These are phyloP conservation scores for Lojkania enalia DNA, from an alignment of 2,329 filamentous ascomycete species.

Conservation along the genomic window DNA sequence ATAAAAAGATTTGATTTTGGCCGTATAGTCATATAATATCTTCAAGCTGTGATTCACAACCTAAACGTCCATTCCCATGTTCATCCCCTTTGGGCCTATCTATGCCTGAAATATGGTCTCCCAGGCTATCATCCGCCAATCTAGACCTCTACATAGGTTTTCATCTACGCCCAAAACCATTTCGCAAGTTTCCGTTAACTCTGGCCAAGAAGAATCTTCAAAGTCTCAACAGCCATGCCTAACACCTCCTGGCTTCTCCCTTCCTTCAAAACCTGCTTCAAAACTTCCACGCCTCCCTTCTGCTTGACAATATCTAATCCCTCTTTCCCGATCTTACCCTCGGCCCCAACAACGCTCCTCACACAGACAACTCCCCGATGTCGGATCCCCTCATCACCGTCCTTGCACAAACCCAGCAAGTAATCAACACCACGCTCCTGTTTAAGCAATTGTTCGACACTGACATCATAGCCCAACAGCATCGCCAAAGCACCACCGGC, in stretches of 20 bases:
- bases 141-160: no score
- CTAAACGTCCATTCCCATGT: no score
- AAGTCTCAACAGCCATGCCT: slow-evolving; percentile 68
- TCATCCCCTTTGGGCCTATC: no score
- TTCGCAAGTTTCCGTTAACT: not conserved
- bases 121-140: no score
- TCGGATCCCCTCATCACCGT: slow-evolving; percentile 68
- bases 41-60: no score
- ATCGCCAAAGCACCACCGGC: slow-evolving; percentile 88
- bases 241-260: slow-evolving; percentile 71
- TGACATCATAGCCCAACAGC: slow-evolving; percentile 76
- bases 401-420: slow-evolving; percentile 78
- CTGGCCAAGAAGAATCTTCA: slow-evolving; percentile 65
- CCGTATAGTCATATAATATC: no score
- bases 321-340: slow-evolving; percentile 64
- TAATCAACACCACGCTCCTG: slow-evolving; percentile 70
- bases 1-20: no score
- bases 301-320: slow-evolving; percentile 49
- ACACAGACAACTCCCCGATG: slow-evolving; percentile 75
- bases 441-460: slow-evolving; percentile 70
- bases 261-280: slow-evolving; percentile 72
- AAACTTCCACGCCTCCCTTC: slow-evolving; percentile 65
- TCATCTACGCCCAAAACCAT: no score
- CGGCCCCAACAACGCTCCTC: slow-evolving; percentile 70
- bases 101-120: no score